Evolutionary conservation across 805 yeast genomes (phyloP).

Genomic region (Candida chauliodis): DNA sequence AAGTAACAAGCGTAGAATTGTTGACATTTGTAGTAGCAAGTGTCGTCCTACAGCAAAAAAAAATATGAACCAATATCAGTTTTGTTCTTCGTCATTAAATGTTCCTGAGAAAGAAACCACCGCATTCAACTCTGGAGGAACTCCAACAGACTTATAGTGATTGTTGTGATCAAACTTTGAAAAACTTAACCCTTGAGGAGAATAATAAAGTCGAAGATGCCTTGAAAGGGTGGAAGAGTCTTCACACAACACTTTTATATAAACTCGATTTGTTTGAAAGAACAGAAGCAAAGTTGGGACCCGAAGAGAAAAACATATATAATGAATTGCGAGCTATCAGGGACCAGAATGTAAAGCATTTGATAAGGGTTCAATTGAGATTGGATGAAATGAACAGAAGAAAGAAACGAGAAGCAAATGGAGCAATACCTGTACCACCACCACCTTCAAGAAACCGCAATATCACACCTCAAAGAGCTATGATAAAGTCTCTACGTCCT

Average conservation of each 20-base stretch:
- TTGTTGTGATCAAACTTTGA: conserved; percentile 55
- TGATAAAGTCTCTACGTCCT: conserved; percentile 32
- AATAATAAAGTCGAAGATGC: conserved; percentile 50
- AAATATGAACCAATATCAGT: neutral
- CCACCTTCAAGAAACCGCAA: conserved; percentile 6
- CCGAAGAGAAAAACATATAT: conserved; percentile 24
- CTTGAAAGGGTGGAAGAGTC: conserved; percentile 67
- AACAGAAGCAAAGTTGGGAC: conserved; percentile 23
- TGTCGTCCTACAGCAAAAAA: conserved; percentile 3
- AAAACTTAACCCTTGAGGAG: conserved; percentile 58
- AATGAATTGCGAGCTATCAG: conserved; percentile 34
- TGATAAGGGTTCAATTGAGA: conserved; percentile 37
- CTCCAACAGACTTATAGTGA: conserved; percentile 60
- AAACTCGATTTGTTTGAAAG: conserved; percentile 54
- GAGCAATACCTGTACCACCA: conserved; percentile 12
- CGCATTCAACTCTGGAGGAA: conserved; percentile 51
- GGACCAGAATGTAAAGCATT: conserved; percentile 42
- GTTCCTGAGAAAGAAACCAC: conserved; percentile 58
- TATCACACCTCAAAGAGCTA: conserved; percentile 16
- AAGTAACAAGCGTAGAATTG: too few relatives aligned
- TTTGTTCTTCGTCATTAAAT: conserved; percentile 18
- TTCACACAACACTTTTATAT: conserved; percentile 59
- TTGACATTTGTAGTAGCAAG: neutral
- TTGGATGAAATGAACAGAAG: conserved; percentile 34
- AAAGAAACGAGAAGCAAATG: conserved; percentile 12